phyloP scores from a whole-genome alignment of 371 early-diverging fungal genomes.

The Nematocida parisii region DNA sequence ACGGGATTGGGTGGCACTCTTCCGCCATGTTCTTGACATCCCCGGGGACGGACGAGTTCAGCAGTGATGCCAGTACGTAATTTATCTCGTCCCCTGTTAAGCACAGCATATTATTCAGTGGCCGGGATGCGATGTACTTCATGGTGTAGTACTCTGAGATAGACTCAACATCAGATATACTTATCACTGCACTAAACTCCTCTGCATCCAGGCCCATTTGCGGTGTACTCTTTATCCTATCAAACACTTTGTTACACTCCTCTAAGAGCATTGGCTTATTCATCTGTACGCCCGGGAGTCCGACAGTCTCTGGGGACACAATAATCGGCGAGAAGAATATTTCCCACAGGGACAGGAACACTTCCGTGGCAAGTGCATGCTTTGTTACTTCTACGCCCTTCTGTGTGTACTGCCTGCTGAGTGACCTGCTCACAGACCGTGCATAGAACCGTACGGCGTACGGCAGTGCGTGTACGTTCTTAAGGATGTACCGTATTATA shows the following conservation, averaged over 20 bases:
- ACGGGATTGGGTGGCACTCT: constrained; percentile 40
- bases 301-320: constrained; percentile 5
- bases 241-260: neutral
- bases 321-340: constrained; percentile 30
- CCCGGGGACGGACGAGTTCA: neutral
- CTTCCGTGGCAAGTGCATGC: neutral
- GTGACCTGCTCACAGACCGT: constrained; percentile 1
- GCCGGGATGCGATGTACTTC: constrained; percentile 42
- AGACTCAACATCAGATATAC: neutral
- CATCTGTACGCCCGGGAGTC: neutral
- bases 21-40: constrained; percentile 1
- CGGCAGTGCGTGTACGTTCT: neutral
- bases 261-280: neutral
- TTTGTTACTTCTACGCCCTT: neutral
- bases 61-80: constrained; percentile 22
- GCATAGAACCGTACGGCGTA: constrained; percentile 46
- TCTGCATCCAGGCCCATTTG: neutral
- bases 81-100: constrained; percentile 46
- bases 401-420: neutral
- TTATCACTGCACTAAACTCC: neutral
- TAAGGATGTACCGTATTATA: neutral
- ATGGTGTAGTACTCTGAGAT: constrained; percentile 48
- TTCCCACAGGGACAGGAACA: constrained; percentile 25
- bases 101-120: constrained; percentile 29
- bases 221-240: neutral